phyloP scores from a whole-genome alignment of 2,329 filamentous ascomycete species.

The Penicillium sp. region DNA sequence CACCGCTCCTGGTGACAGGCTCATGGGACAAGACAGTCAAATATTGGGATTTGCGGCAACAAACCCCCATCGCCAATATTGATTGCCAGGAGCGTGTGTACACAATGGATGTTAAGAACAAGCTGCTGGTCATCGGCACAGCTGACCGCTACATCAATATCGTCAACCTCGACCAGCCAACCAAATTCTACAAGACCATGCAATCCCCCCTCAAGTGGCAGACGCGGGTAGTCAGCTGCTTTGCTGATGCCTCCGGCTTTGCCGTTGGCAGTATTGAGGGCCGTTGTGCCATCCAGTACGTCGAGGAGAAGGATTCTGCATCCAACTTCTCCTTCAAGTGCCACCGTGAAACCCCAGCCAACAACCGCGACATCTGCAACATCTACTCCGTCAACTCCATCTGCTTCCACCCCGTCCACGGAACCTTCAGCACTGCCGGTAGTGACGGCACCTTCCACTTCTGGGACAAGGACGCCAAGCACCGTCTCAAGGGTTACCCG shows the following conservation, averaged over 20 bases:
- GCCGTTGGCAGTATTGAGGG: conserved; percentile 96
- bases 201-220: conserved; percentile 98
- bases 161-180: conserved; percentile 83
- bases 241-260: conserved; percentile 86
- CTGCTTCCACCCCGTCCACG: conserved; percentile 93
- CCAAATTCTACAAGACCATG: conserved; percentile 91
- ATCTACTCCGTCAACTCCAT: conserved; percentile 97
- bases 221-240: conserved; percentile 92
- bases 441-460: conserved; percentile 84
- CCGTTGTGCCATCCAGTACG: conserved; percentile 95
- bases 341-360: conserved; percentile 76
- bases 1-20: conserved; percentile 85
- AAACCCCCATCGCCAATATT: conserved; percentile 47
- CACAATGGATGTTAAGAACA: conserved; percentile 85
- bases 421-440: conserved; percentile 97
- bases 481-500: conserved; percentile 85
- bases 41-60: conserved; percentile 58
- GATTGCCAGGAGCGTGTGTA: conserved; percentile 63
- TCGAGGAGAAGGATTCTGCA: conserved; percentile 89
- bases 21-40: conserved; percentile 61
- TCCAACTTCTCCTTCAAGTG: conserved; percentile 99
- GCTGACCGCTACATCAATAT: conserved; percentile 97
- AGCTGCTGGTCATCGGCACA: conserved; percentile 86
- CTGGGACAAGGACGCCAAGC: conserved; percentile 86
- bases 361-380: conserved; percentile 69